Percentiles rank a stretch among this genome's conserved stretches.
These are phyloP conservation scores for Suillus brevipes DNA, from an alignment of 768 basidiomycete species.

Conservation along the genomic window DNA sequence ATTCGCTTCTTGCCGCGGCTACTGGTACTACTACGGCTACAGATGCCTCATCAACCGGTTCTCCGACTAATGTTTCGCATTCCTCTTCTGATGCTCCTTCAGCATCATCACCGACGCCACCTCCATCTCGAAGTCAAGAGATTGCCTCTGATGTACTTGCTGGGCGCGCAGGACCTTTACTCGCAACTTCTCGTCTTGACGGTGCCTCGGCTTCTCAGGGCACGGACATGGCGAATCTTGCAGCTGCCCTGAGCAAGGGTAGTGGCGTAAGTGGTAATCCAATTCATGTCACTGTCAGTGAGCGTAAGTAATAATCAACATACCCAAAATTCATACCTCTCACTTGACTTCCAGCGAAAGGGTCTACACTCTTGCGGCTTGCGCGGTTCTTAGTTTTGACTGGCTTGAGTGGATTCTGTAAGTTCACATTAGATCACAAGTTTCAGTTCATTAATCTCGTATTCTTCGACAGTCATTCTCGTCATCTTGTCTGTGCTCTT, in stretches of 20 bases:
- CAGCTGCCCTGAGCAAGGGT: slow-evolving; percentile 43
- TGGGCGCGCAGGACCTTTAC: slow-evolving; percentile 18
- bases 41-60: slow-evolving; percentile 13
- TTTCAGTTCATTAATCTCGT: not conserved
- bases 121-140: slow-evolving; percentile 41
- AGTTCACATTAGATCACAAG: slow-evolving; percentile 28
- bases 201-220: slow-evolving; percentile 7
- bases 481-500: slow-evolving; percentile 86
- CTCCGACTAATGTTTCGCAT: slow-evolving; percentile 1
- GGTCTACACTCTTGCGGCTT: slow-evolving; percentile 62
- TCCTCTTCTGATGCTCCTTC: slow-evolving; percentile 18
- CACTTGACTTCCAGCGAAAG: slow-evolving; percentile 51
- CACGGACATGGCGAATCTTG: slow-evolving; percentile 42
- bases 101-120: slow-evolving; percentile 16
- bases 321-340: slow-evolving; percentile 7
- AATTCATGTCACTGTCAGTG: slow-evolving; percentile 78
- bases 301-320: slow-evolving; percentile 53
- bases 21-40: slow-evolving; percentile 13
- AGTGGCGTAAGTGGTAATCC: slow-evolving; percentile 54
- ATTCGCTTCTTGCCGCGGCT: slow-evolving; percentile 54
- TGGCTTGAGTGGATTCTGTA: slow-evolving; percentile 64
- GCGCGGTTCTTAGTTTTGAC: slow-evolving; percentile 61
- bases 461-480: slow-evolving; percentile 58
- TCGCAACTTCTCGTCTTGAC: not conserved
- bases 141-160: slow-evolving; percentile 44